Conservation (phyloP, 164 flowering plant species). For the Liriodendron chinense region DNA sequence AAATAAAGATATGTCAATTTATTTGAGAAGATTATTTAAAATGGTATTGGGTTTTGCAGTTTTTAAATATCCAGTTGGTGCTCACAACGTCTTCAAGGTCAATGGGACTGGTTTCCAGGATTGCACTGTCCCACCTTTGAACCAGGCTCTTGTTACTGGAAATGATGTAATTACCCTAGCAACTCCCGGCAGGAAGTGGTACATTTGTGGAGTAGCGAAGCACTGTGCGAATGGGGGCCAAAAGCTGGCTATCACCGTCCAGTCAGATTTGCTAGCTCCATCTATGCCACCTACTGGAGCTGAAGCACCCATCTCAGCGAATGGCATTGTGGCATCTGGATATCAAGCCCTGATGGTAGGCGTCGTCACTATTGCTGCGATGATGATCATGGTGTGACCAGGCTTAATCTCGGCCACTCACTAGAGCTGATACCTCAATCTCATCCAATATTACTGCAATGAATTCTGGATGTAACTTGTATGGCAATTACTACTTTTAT, state of each 20-base stretch:
- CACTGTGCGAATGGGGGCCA: conserved; percentile 19
- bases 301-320: background rate
- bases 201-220: conserved; percentile 21
- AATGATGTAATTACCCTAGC: conserved; percentile 17
- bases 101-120: conserved; percentile 7
- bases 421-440: too few relatives aligned
- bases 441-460: too few relatives aligned
- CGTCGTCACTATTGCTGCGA: background rate
- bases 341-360: background rate
- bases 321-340: background rate
- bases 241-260: conserved; percentile 19
- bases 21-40: too few relatives aligned
- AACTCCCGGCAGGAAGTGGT: conserved; percentile 23
- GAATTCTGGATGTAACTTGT: too few relatives aligned
- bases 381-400: background rate
- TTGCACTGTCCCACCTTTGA: conserved; percentile 10
- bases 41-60: conserved; percentile 11
- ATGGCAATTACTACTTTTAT: too few relatives aligned
- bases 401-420: background rate
- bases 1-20: too few relatives aligned
- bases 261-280: background rate
- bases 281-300: background rate
- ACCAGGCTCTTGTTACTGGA: conserved; percentile 11
- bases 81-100: conserved; percentile 23
- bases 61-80: conserved; percentile 15